Evolutionary conservation across 1,139 yeast genomes (phyloP).

Genomic region (Kodamaea arcana): DNA sequence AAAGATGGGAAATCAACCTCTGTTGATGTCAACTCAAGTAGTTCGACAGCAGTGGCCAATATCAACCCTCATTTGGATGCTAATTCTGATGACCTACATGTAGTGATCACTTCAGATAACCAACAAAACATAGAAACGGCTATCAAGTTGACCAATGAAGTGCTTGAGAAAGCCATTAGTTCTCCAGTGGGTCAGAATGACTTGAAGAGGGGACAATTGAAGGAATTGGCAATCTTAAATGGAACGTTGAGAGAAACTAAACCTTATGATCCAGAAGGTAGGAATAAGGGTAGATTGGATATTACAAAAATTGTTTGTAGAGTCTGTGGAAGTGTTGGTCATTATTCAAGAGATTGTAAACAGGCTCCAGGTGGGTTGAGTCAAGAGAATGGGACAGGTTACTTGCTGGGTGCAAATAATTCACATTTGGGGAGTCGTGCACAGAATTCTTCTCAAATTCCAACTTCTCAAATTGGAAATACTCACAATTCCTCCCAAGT

Average conservation of each 20-base stretch:
- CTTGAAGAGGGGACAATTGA: slow-evolving; percentile 80
- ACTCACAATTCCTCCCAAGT: no score
- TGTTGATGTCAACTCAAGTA: slow-evolving; percentile 19
- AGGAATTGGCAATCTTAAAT: slow-evolving; percentile 88
- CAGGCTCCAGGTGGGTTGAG: slow-evolving; percentile 8
- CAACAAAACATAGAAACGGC: slow-evolving; percentile 78
- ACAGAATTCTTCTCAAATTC: no score
- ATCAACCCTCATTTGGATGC: slow-evolving; percentile 24
- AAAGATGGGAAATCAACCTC: slow-evolving; percentile 76
- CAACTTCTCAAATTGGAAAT: no score
- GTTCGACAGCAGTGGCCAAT: slow-evolving; percentile 16
- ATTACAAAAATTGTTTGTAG: slow-evolving; percentile 65
- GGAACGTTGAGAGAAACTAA: slow-evolving; percentile 86
- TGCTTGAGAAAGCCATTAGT: slow-evolving; percentile 76
- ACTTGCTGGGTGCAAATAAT: background rate
- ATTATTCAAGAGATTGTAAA: slow-evolving; percentile 83
- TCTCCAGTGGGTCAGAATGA: slow-evolving; percentile 95
- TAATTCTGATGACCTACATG: slow-evolving; percentile 73
- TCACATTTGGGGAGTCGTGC: background rate
- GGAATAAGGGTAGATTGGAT: slow-evolving; percentile 41
- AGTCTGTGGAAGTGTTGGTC: slow-evolving; percentile 79
- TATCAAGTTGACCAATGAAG: slow-evolving; percentile 65
- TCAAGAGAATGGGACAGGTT: no score
- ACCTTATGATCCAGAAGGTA: slow-evolving; percentile 61
- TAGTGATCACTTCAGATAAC: slow-evolving; percentile 79